These are phyloP conservation scores for Dictyophora rubrovolvata DNA, from an alignment of 768 basidiomycete genomes.

Conservation along the genomic window DNA sequence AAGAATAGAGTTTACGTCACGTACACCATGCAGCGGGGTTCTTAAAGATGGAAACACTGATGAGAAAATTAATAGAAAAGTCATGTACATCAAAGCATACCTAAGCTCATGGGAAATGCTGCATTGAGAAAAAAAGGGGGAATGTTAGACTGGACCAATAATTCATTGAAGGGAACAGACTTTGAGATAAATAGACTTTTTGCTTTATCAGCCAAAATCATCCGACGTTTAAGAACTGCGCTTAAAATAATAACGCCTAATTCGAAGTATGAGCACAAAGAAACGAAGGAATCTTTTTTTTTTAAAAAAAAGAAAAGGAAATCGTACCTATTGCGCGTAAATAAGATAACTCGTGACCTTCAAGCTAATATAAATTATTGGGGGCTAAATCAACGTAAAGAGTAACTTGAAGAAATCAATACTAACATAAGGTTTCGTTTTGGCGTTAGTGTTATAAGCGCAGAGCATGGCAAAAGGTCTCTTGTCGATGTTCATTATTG, in stretches of 20 bases:
- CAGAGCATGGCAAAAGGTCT: constrained; percentile 85
- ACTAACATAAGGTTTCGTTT: constrained; percentile 70
- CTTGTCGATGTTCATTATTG: constrained; percentile 89
- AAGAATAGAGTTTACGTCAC: constrained; percentile 16
- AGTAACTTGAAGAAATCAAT: constrained; percentile 1
- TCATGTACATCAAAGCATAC: background rate
- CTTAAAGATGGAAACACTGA: constrained; percentile 14
- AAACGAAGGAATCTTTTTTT: background rate
- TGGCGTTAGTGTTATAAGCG: constrained; percentile 79
- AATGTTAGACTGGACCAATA: background rate
- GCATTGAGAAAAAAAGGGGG: background rate
- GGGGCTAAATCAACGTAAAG: background rate
- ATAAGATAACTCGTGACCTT: constrained; percentile 86
- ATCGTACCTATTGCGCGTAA: constrained; percentile 71
- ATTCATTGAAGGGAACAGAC: constrained; percentile 29
- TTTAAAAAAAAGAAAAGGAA: background rate
- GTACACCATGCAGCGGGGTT: constrained; percentile 83
- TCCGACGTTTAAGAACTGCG: constrained; percentile 82
- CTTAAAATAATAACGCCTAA: constrained; percentile 84
- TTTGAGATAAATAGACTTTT: constrained; percentile 90
- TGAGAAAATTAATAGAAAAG: background rate
- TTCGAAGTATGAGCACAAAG: background rate
- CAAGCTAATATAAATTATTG: constrained; percentile 39
- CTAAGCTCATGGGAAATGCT: constrained; percentile 88
- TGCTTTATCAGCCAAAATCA: constrained; percentile 91